A percentile compares a stretch with the other conserved stretches of the same genome.
Conservation (phyloP, 345 rosid genomes). For the Isatis tinctoria region DNA sequence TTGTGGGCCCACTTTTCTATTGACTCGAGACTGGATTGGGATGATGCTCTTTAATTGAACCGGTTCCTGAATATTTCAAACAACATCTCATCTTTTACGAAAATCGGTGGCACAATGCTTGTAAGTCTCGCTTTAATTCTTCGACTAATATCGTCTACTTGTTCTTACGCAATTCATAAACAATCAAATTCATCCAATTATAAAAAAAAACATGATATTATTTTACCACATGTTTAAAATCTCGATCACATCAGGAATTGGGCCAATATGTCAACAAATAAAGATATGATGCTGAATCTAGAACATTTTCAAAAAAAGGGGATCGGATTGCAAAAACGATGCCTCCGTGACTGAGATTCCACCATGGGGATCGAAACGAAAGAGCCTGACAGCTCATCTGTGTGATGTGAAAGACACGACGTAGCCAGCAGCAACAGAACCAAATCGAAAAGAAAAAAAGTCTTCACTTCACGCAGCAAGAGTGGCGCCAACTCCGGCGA, state of each 20-base stretch:
- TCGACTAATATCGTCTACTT: neutral
- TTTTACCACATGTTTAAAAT: too few species aligned
- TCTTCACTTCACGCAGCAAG: constrained; percentile 20
- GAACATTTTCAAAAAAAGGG: neutral
- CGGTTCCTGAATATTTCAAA: too few species aligned
- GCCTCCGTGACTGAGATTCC: constrained; percentile 17
- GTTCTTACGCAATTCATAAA: neutral
- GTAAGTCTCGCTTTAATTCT: too few species aligned
- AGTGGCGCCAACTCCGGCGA: constrained; percentile 31
- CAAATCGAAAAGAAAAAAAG: constrained; percentile 20
- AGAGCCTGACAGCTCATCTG: constrained; percentile 34
- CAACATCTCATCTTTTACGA: too few species aligned
- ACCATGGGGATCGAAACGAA: constrained; percentile 21
- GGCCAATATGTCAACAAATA: neutral
- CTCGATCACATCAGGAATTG: neutral
- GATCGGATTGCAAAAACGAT: constrained; percentile 21
- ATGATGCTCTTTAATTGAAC: too few species aligned
- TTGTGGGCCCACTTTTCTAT: constrained; percentile 21
- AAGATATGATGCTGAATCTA: neutral
- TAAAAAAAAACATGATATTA: too few species aligned
- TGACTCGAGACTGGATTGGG: neutral
- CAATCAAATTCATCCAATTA: neutral
- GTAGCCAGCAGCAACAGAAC: constrained; percentile 16
- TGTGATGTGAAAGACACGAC: constrained; percentile 32
- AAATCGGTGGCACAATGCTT: too few species aligned